A percentile compares a stretch with the other conserved stretches of the same genome.
Conservation (phyloP, 2,329 filamentous ascomycete species). For the Cryphonectria japonica region DNA sequence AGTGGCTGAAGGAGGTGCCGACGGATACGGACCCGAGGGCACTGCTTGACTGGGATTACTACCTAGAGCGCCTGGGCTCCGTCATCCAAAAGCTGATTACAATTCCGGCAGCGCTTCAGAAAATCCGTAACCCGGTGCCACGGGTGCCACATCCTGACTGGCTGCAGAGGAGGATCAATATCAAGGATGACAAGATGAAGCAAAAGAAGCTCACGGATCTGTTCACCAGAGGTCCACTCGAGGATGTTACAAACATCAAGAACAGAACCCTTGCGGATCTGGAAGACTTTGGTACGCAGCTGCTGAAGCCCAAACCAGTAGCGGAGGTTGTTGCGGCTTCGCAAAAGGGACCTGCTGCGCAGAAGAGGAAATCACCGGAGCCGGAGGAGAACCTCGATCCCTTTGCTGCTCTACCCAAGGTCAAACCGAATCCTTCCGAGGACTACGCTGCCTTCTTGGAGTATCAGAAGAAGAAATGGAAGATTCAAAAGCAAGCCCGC, state of each 20-base stretch:
- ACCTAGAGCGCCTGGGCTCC: constrained; percentile 90
- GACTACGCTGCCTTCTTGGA: constrained; percentile 87
- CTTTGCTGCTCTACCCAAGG: constrained; percentile 77
- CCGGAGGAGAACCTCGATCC: constrained; percentile 72
- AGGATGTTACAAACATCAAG: constrained; percentile 71
- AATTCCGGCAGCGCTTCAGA: constrained; percentile 94
- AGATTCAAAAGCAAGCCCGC: constrained; percentile 90
- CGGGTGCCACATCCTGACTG: constrained; percentile 94
- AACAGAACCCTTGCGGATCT: constrained; percentile 66
- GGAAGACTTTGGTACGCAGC: constrained; percentile 77
- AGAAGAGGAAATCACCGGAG: constrained; percentile 77
- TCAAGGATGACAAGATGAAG: constrained; percentile 96
- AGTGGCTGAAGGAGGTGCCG: constrained; percentile 95
- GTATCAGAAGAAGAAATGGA: constrained; percentile 99
- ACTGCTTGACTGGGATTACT: constrained; percentile 96
- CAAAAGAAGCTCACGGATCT: constrained; percentile 98
- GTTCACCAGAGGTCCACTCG: constrained; percentile 74
- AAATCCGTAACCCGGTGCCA: constrained; percentile 91
- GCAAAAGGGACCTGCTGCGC: constrained; percentile 55
- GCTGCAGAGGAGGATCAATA: constrained; percentile 90
- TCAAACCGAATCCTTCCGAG: constrained; percentile 82
- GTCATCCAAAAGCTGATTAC: constrained; percentile 99
- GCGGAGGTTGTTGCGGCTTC: constrained; percentile 57
- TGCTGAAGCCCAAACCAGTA: constrained; percentile 67
- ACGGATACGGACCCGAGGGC: constrained; percentile 86